Evolutionary conservation across 1,284 basidiomycete genomes (phyloP), one percentile per base, ranked within the genome.

Genomic region (Trichosporon asahii): DNA sequence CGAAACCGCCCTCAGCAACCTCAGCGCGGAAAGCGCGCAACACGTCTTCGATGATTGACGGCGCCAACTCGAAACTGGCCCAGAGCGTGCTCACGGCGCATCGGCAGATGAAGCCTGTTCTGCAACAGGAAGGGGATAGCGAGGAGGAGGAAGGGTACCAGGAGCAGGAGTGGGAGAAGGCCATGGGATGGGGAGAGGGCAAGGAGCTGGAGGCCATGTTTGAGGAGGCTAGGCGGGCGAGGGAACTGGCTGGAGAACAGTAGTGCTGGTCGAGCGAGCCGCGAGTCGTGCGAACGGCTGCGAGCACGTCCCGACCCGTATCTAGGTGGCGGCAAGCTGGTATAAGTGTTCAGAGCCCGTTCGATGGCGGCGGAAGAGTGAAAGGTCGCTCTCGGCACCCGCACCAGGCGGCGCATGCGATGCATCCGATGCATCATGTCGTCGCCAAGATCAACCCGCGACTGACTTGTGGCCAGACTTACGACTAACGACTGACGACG

Each of bases 131-230:
- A 18, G 63, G 27, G 21, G 65, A 66, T 60, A 70, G 68, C 64
- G 71, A 73, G 25, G 75, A 64, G 8, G 61, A 44, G 18, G 76
- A 76, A 29, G 70, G 69, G 11, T 72, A 53, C 2, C 61, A 55
- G 23, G 76, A 78, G 64, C 74, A 75, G 46, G 76, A 77, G 15
- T 76, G 70, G 74, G 75, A 72, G n/a, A 72, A 68, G 68, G 72
- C 57, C 12, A 72, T 78, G 73, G 74, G 71, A 0, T 76, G 75
- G 76, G 77, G 75, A 0, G 49, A 65, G 18, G 76, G 73, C 35
- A 69, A 60, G 2, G 77, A 78, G 64, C 68, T 74, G 21, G 70
- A 71, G 29, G 69, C 46, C 5, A 66, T 77, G 65, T 78, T 78
- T 63, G 75, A 70, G 21, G 64, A 74, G 64, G 75, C 74, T 14